Conservation (phyloP, 257 asterid genomes). For the Solanum bulbocastanum region DNA sequence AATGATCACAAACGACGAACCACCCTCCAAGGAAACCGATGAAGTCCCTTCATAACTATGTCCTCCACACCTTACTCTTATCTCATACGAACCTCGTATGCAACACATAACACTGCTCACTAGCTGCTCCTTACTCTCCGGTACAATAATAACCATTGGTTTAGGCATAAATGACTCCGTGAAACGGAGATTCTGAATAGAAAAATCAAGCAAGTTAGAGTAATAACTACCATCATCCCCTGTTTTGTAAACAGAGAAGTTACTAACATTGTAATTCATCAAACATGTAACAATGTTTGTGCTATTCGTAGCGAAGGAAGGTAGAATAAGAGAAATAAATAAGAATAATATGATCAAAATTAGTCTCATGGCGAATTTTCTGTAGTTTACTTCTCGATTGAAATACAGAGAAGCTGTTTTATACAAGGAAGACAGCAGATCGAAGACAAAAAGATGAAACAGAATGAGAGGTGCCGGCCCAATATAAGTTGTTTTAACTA, state of each 20-base stretch:
- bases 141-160: conserved; percentile 49
- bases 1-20: conserved; percentile 39
- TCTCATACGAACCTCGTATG: conserved; percentile 25
- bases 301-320: not conserved
- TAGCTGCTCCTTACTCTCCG: conserved; percentile 42
- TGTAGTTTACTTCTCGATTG: not conserved
- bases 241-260: conserved; percentile 33
- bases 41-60: conserved; percentile 80
- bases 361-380: not conserved
- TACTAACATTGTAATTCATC: conserved; percentile 23
- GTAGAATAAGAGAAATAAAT: conserved; percentile 1
- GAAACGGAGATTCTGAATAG: conserved; percentile 61
- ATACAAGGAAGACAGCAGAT: not conserved
- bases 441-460: not conserved
- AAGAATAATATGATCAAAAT: conserved; percentile 1
- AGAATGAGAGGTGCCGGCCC: not conserved
- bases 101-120: conserved; percentile 32
- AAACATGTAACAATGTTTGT: conserved; percentile 22
- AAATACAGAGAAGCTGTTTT: not conserved
- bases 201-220: conserved; percentile 34
- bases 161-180: conserved; percentile 29
- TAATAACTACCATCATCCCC: conserved; percentile 13
- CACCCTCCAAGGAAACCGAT: conserved; percentile 24
- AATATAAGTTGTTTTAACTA: not conserved
- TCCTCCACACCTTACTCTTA: conserved; percentile 68